Conservation (phyloP, 1,284 basidiomycete species). For the Irpex sp. region DNA sequence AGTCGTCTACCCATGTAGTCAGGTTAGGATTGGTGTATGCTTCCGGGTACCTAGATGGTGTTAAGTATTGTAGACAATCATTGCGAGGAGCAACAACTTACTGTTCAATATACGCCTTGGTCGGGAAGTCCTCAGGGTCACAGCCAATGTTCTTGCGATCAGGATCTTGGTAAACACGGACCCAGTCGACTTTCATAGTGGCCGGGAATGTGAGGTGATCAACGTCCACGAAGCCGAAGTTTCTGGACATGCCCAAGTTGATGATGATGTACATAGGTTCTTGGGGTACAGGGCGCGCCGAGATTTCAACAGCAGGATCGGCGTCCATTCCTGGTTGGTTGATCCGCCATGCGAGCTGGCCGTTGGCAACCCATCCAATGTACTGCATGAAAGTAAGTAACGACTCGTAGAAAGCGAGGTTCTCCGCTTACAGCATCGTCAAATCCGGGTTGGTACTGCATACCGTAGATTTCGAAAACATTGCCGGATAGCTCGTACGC, state of each 20-base stretch:
- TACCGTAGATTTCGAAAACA: slow-evolving; percentile 22
- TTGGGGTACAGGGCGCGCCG: slow-evolving; percentile 26
- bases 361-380: slow-evolving; percentile 76
- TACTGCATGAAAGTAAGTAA: slow-evolving; percentile 42
- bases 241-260: slow-evolving; percentile 73
- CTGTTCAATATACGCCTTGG: slow-evolving; percentile 69
- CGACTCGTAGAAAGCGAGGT: not conserved
- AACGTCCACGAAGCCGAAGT: slow-evolving; percentile 69
- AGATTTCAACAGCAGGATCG: slow-evolving; percentile 31
- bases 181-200: slow-evolving; percentile 76
- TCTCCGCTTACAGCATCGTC: slow-evolving; percentile 22
- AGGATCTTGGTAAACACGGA: slow-evolving; percentile 77
- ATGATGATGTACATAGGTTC: slow-evolving; percentile 57
- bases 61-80: not conserved
- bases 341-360: slow-evolving; percentile 71
- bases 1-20: slow-evolving; percentile 44
- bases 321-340: slow-evolving; percentile 67
- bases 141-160: slow-evolving; percentile 74
- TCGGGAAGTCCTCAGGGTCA: slow-evolving; percentile 77
- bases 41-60: slow-evolving; percentile 26
- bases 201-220: slow-evolving; percentile 64
- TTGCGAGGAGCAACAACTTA: slow-evolving; percentile 26
- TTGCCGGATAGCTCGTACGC: slow-evolving; percentile 24
- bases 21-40: slow-evolving; percentile 38
- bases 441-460: slow-evolving; percentile 29